Percentiles rank a stretch among this genome's conserved stretches.
Conservation (phyloP, 2,329 filamentous ascomycete genomes). For the Claviceps monticola region DNA sequence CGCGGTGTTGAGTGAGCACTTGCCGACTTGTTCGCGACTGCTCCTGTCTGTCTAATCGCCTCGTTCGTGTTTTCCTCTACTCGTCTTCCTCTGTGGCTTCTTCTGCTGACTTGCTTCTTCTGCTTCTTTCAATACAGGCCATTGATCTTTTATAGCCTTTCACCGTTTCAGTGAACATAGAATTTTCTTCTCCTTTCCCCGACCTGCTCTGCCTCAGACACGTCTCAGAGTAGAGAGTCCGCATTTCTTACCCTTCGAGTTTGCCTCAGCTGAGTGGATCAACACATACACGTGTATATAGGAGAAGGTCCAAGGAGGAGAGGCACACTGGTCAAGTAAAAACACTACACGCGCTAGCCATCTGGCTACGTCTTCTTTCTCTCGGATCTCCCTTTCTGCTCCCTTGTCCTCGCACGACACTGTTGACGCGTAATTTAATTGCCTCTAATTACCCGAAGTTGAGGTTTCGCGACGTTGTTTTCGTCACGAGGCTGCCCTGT, state of each 20-base stretch:
- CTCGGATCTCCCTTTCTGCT: neutral
- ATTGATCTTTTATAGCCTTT: neutral
- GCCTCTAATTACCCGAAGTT: neutral
- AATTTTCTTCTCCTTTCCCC: neutral
- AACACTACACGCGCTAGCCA: neutral
- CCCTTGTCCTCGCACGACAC: conserved; percentile 1
- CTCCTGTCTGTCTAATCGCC: conserved; percentile 1
- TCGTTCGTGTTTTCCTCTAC: neutral
- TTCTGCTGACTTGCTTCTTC: neutral
- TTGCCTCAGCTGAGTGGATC: neutral
- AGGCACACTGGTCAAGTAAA: neutral
- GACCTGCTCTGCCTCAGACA: conserved; percentile 6
- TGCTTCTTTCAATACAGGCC: neutral
- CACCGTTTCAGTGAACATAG: neutral
- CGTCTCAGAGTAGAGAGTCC: conserved; percentile 4
- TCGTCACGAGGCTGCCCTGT: neutral
- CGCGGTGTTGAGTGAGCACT: neutral
- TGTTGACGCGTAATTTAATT: conserved; percentile 1
- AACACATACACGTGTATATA: neutral
- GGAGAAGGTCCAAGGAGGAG: neutral
- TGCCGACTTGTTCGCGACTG: neutral
- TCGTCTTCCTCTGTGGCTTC: neutral
- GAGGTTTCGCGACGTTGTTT: conserved; percentile 2
- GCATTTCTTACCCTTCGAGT: conserved; percentile 4
- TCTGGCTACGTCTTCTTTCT: neutral